Evolutionary conservation across 2,329 filamentous ascomycete species (phyloP), one percentile per base, ranked within the genome.

Genomic region (Colletotrichum ledebouriae): DNA sequence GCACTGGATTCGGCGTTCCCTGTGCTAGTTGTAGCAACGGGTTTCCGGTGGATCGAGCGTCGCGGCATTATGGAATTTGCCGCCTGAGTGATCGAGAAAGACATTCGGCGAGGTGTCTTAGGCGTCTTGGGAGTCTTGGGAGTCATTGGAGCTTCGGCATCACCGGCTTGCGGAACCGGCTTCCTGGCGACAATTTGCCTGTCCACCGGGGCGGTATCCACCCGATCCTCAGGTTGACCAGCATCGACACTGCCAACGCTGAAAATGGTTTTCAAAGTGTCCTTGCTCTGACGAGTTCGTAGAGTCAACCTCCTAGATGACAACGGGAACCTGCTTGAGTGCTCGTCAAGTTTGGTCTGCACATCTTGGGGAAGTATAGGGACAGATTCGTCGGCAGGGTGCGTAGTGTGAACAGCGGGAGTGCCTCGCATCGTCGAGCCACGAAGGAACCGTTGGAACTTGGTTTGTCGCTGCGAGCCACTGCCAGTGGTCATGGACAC

Each of bases 191-290:
- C 65, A 55, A 46, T n/a, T 20, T 17, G 25, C 52, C 58, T 17
- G n/a, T 34, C 63, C 33, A 39, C 6, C 15, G 52, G 41, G 7
- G 42, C 4, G 20, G 53, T 12, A 25, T 44, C 33, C 22, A 15
- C 3, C 13, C 13, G 53, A 7, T 37, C 59, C 9, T 69, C 58
- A 1, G 20, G 6, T n/a, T 67, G 63, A 11, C 46, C 46, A 2
- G 42, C 22, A 49, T 84, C 82, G 17, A 81, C 74, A 56, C 83
- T 86, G 6, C 81, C 83, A 9, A 85, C 83, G 67, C 84, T 86
- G 59, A 86, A 73, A 17, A 86, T 85, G 1, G 84, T 86, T 59
- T 82, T 82, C 29, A 86, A 73, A 0, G 82, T 84, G 29, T 85
- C 84, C 70, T 81, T 80, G 72, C 81, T 85, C n/a, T 78, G 72